phyloP scores from a whole-genome alignment of 495 filamentous ascomycete genomes.

The Talaromyces adpressus region DNA sequence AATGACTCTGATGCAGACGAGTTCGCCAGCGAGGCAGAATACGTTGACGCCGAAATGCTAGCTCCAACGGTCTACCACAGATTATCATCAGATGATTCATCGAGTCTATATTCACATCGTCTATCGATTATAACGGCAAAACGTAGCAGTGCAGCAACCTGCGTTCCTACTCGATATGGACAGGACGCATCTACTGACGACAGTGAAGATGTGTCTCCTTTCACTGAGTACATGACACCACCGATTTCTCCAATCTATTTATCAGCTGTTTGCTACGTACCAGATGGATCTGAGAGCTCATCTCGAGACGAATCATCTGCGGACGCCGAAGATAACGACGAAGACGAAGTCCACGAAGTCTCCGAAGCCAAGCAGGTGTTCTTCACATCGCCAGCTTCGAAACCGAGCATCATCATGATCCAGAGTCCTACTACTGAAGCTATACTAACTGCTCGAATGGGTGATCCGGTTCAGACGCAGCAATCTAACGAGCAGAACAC shows the following conservation, averaged over 20 bases:
- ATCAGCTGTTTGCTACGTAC: conserved; percentile 27
- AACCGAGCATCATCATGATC: conserved; percentile 3
- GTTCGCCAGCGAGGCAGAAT: neutral
- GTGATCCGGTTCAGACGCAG: neutral
- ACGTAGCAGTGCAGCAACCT: conserved; percentile 29
- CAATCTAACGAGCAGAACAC: neutral
- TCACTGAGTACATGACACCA: conserved; percentile 23
- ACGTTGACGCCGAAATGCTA: neutral
- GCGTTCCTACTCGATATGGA: conserved; percentile 1
- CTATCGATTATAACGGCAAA: conserved; percentile 38
- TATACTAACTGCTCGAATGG: conserved; percentile 3
- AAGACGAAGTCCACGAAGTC: conserved; percentile 3
- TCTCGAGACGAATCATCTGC: neutral
- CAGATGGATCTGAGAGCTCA: conserved; percentile 2
- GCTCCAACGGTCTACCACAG: neutral
- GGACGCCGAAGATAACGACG: neutral
- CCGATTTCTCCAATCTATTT: conserved; percentile 29
- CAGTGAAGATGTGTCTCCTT: conserved; percentile 33
- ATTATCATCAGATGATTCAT: neutral
- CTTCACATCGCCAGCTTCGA: neutral
- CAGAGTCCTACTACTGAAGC: neutral
- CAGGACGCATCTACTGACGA: conserved; percentile 17
- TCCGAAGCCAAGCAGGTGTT: conserved; percentile 5
- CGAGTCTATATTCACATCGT: neutral
- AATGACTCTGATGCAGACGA: neutral